Evolutionary conservation across 371 early-diverging fungal genomes (phyloP).

Genomic region (Blakeslea trispora): DNA sequence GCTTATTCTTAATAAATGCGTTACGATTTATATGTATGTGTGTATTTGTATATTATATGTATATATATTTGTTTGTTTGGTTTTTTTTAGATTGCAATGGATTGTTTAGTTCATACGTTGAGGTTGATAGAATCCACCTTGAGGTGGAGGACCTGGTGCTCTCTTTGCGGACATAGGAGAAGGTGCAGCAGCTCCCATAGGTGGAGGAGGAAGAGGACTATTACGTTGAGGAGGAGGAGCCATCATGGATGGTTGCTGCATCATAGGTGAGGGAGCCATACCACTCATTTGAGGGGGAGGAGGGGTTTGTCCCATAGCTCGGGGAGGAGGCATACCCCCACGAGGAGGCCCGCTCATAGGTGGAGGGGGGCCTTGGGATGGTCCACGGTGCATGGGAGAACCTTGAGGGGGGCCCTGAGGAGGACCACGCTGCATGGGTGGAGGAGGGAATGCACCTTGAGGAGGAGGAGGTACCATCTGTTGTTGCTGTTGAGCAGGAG

Average conservation of each 20-base stretch:
- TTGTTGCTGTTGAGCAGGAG: conserved; percentile 16
- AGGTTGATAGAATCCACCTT: conserved; percentile 15
- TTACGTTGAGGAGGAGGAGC: conserved; percentile 7
- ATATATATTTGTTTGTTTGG: neutral
- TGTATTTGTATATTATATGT: no score
- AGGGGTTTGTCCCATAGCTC: conserved; percentile 1
- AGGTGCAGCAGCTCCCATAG: conserved; percentile 40
- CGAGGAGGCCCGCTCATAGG: conserved; percentile 18
- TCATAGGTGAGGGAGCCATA: conserved; percentile 9
- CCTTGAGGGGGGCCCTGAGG: conserved; percentile 10
- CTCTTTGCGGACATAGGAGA: conserved; percentile 5
- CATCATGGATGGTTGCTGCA: conserved; percentile 2
- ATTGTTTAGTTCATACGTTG: conserved; percentile 16
- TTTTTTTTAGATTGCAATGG: conserved; percentile 2
- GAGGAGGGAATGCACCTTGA: conserved; percentile 20
- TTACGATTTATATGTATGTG: conserved; percentile 1
- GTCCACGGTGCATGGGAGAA: no score
- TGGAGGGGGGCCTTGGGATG: neutral
- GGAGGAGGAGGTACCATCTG: conserved; percentile 28
- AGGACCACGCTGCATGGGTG: conserved; percentile 19
- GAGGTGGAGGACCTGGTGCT: conserved; percentile 12
- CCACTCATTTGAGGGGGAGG: conserved; percentile 1
- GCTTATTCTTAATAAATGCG: conserved; percentile 20
- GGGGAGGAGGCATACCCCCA: conserved; percentile 2
- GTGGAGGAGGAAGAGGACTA: conserved; percentile 35